Percentiles rank a stretch among this genome's conserved stretches.
These are phyloP conservation scores for Mortierella sp. DNA, from an alignment of 371 early-diverging fungal species.

Conservation along the genomic window DNA sequence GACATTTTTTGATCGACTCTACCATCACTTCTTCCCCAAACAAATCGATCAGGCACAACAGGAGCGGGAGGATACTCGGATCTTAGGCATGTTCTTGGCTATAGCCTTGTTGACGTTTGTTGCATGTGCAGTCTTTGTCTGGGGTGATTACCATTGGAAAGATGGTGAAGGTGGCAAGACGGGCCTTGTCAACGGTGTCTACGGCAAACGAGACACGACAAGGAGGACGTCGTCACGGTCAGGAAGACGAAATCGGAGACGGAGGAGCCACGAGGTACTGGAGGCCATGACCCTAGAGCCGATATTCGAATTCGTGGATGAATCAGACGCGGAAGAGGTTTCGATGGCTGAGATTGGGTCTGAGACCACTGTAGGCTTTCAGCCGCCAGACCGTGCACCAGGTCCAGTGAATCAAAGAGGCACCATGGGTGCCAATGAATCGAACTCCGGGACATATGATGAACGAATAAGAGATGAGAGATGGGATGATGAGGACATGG, in stretches of 20 bases:
- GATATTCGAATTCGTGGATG: conserved; percentile 46
- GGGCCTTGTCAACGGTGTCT: conserved; percentile 38
- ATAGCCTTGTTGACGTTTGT: conserved; percentile 24
- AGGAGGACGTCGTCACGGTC: not conserved
- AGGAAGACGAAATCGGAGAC: conserved; percentile 10
- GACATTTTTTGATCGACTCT: conserved; percentile 44
- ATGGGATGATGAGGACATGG: conserved; percentile 4
- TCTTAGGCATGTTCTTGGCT: conserved; percentile 33
- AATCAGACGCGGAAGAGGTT: conserved; percentile 46
- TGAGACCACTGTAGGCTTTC: not conserved
- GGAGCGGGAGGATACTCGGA: conserved; percentile 36
- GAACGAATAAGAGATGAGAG: not conserved
- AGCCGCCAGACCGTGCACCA: conserved; percentile 3
- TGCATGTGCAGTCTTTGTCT: conserved; percentile 40
- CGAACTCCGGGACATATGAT: too few relatives aligned
- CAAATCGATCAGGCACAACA: conserved; percentile 27
- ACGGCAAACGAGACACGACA: conserved; percentile 4
- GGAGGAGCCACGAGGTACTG: conserved; percentile 35
- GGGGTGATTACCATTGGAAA: conserved; percentile 55
- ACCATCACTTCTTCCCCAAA: conserved; percentile 36
- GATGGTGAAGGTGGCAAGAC: conserved; percentile 54
- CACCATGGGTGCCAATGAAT: too few relatives aligned
- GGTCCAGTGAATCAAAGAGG: not conserved
- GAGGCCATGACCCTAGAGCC: conserved; percentile 46
- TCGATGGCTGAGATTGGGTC: conserved; percentile 40